A percentile compares a stretch with the other conserved stretches of the same genome.
phyloP scores from a whole-genome alignment of 345 rosid species.

The Rhizophora mangle region DNA sequence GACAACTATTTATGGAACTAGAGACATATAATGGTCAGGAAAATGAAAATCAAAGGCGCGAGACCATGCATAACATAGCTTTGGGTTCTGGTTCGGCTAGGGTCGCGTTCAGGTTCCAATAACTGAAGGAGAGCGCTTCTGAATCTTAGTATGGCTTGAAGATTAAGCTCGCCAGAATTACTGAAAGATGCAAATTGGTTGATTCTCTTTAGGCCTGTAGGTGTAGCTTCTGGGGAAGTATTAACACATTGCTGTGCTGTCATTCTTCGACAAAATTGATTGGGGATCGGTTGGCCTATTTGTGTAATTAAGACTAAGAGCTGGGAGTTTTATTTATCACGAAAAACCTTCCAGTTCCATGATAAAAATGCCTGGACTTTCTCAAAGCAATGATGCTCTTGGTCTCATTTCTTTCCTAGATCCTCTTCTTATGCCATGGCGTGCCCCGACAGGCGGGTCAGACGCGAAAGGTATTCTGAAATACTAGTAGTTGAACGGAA shows the following conservation, averaged over 20 bases:
- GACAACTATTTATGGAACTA: slow-evolving; percentile 15
- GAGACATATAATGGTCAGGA: slow-evolving; percentile 21
- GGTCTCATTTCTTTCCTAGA: no score
- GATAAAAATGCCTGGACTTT: neutral
- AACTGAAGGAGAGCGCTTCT: slow-evolving; percentile 26
- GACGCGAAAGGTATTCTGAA: no score
- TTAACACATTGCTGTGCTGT: neutral
- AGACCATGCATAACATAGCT: slow-evolving; percentile 16
- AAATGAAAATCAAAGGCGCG: slow-evolving; percentile 5
- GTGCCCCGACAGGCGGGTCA: no score
- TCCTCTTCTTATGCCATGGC: no score
- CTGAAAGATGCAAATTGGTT: no score
- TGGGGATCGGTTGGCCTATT: neutral
- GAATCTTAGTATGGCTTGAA: slow-evolving; percentile 20
- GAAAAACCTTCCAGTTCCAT: neutral
- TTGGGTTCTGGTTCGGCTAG: slow-evolving; percentile 14
- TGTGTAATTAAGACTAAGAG: neutral
- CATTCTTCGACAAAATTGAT: neutral
- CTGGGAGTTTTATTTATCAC: neutral
- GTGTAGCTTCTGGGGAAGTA: slow-evolving; percentile 8
- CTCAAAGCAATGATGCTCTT: neutral
- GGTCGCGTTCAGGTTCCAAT: slow-evolving; percentile 18
- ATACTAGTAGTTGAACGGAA: no score
- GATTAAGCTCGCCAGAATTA: neutral
- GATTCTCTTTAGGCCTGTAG: neutral